Evolutionary conservation across 1,284 basidiomycete genomes (phyloP), one percentile per base, ranked within the genome.

Genomic region (Moesziomyces parantarcticus): DNA sequence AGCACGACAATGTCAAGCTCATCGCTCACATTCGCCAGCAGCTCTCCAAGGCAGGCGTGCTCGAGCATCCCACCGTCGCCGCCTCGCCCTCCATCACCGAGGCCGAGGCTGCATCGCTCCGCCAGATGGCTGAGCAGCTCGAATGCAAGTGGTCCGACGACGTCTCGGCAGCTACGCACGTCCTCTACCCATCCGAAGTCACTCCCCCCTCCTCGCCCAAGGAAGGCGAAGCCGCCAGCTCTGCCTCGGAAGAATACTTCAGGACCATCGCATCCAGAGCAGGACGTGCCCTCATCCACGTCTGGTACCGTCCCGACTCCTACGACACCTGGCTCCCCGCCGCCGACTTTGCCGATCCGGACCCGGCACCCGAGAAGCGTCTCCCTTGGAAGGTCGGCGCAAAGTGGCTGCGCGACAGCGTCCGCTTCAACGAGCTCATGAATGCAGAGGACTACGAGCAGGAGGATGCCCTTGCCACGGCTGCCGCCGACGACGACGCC

Each of bases 231-330:
- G 41, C 74, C 34, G 49, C 58, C 4, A 36, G 59, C 10, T 55
- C 67, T 11, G 44, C 23, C 32, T 50, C 71, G 9, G 52, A 73
- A 32, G 81, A 83, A 44, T 83, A 80, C 56, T 83, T 83, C 76
- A 67, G 82, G 32, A 80, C 81, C n/a, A 58, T 83, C 8, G 77
- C 82, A 5, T 67, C 72, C n/a, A 64, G 66, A 47, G 65, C 66
- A 18, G 73, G 74, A n/a, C 70, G 77, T 21, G 79, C 82, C 8
- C 75, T 83, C 40, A 80, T 83, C 42, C 82, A 83, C 60, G 82
- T 83, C 25, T 83, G 82, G 82, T 83, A 83, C 67, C 71, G 82
- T 10, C 82, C 82, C 25, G 81, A 83, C 59, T 83, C 82, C n/a
- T 83, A 83, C 69, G 82, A 83, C 57, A 82, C 81, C n/a, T 83